Evolutionary conservation across 2,329 filamentous ascomycete species (phyloP).

Genomic region (Taxawa tesnikishii): DNA sequence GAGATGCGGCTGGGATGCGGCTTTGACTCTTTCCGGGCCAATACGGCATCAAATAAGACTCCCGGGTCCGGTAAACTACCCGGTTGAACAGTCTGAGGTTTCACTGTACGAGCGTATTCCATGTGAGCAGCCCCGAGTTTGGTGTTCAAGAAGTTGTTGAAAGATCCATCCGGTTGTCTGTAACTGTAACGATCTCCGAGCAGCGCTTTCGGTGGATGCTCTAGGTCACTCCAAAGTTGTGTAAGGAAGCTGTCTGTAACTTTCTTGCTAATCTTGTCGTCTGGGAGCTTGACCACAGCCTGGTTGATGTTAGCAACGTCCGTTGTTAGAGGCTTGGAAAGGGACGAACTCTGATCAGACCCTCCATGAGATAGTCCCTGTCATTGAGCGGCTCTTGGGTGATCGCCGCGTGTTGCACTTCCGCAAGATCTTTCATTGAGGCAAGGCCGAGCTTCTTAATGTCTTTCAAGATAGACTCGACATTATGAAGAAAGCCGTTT

Average conservation of each 20-base stretch:
- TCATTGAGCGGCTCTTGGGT: slow-evolving; percentile 47
- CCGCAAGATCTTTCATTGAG: slow-evolving; percentile 23
- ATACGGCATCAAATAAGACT: slow-evolving; percentile 54
- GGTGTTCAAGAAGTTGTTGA: slow-evolving; percentile 48
- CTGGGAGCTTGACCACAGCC: slow-evolving; percentile 29
- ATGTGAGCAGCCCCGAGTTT: slow-evolving; percentile 52
- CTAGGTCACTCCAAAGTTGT: slow-evolving; percentile 34
- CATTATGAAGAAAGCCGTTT: slow-evolving; percentile 1
- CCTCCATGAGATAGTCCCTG: slow-evolving; percentile 49
- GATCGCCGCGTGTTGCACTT: slow-evolving; percentile 15
- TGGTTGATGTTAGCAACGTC: no score
- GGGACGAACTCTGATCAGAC: slow-evolving; percentile 33
- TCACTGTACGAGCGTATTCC: slow-evolving; percentile 58
- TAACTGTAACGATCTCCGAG: slow-evolving; percentile 33
- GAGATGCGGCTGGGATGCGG: slow-evolving; percentile 62
- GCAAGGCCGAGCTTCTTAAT: slow-evolving; percentile 23
- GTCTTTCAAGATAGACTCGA: slow-evolving; percentile 11
- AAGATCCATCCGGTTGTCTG: slow-evolving; percentile 36
- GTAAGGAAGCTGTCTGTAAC: slow-evolving; percentile 33
- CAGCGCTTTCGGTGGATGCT: slow-evolving; percentile 33
- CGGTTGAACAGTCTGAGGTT: slow-evolving; percentile 42
- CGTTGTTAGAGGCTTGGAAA: background rate
- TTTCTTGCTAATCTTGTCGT: slow-evolving; percentile 24
- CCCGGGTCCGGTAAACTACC: slow-evolving; percentile 52
- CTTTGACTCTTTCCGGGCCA: slow-evolving; percentile 50